These are phyloP conservation scores for Suillus lakei DNA, from an alignment of 768 basidiomycete species.

Conservation along the genomic window DNA sequence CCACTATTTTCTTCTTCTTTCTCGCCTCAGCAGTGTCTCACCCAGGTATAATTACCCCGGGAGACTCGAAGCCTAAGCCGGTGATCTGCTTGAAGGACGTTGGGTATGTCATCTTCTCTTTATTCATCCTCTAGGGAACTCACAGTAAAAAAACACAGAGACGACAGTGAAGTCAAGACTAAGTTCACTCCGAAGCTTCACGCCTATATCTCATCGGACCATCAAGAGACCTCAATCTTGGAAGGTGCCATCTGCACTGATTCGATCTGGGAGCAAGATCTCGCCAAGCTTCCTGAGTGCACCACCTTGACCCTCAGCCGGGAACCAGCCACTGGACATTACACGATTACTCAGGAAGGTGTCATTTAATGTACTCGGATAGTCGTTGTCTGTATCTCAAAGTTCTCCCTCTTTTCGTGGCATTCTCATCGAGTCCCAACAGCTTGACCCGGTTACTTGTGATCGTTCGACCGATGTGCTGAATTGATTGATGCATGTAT, in stretches of 20 bases:
- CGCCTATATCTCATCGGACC: slow-evolving; percentile 1
- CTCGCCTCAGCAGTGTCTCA: not conserved
- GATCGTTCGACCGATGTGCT: too few species aligned
- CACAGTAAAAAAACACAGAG: not conserved
- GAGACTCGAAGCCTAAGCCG: not conserved
- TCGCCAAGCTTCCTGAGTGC: not conserved
- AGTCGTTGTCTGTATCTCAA: too few species aligned
- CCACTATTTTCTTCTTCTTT: not conserved
- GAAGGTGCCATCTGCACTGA: not conserved
- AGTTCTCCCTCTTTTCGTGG: not conserved
- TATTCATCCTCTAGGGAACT: not conserved
- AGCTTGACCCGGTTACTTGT: not conserved
- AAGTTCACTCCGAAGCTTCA: slow-evolving; percentile 1
- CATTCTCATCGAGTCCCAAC: not conserved
- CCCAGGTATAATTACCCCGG: not conserved
- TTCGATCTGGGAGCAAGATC: not conserved
- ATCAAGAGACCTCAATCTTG: not conserved
- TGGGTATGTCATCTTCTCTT: not conserved
- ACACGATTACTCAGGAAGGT: not conserved
- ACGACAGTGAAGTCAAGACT: not conserved
- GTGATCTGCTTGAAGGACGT: not conserved
- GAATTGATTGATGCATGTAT: too few species aligned
- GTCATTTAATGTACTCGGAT: too few species aligned
- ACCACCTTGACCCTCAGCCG: not conserved
- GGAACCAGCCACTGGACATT: not conserved